Evolutionary conservation across 2,329 filamentous ascomycete species (phyloP).

Genomic region (Ilyonectria mors-panacis): DNA sequence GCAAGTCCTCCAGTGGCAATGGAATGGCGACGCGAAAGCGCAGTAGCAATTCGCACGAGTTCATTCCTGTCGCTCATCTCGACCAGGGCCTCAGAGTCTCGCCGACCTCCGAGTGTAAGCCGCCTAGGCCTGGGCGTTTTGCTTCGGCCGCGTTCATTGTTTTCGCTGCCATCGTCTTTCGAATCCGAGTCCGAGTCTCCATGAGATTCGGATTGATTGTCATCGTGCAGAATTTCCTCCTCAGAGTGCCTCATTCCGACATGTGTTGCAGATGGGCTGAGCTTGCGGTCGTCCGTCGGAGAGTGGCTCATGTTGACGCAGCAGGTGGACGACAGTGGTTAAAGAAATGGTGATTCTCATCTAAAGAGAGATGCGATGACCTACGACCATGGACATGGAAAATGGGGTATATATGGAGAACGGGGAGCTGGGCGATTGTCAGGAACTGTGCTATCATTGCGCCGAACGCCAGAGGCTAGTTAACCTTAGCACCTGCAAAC

Average conservation of each 20-base stretch:
- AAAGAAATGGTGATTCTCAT: not conserved
- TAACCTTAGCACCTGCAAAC: not conserved
- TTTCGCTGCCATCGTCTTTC: not conserved
- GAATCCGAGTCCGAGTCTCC: not conserved
- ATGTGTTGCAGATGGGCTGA: not conserved
- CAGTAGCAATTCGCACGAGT: slow-evolving; percentile 58
- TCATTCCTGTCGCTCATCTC: slow-evolving; percentile 54
- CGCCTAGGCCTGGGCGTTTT: not conserved
- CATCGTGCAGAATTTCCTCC: not conserved
- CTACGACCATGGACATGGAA: not conserved
- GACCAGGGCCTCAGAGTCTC: slow-evolving; percentile 38
- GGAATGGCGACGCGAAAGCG: slow-evolving; percentile 55
- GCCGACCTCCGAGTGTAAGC: not conserved
- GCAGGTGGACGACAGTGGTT: not conserved
- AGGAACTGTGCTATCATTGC: not conserved
- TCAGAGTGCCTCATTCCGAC: not conserved
- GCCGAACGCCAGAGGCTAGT: not conserved
- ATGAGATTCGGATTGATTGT: not conserved
- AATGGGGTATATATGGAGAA: not conserved
- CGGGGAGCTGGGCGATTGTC: not conserved
- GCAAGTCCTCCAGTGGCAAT: slow-evolving; percentile 32
- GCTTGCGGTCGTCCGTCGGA: not conserved
- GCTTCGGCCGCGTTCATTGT: not conserved
- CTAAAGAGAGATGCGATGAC: not conserved
- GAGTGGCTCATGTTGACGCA: not conserved